Percentiles rank a stretch among this genome's conserved stretches.
These are phyloP conservation scores for Aspergillus leporis DNA, from an alignment of 495 filamentous ascomycete species.

Conservation along the genomic window DNA sequence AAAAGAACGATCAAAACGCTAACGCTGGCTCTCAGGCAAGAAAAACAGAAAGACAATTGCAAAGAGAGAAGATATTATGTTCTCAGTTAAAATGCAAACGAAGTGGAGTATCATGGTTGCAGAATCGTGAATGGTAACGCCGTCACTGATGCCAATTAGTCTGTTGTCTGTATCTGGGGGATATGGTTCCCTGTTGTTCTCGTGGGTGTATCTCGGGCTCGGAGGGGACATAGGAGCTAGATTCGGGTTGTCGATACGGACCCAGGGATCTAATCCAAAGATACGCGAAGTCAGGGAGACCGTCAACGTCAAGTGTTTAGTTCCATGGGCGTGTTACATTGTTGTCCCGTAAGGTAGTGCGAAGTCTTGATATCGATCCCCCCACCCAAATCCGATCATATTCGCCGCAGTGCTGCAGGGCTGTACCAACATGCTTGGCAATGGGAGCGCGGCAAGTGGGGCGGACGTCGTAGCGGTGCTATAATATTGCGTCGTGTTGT, in stretches of 20 bases:
- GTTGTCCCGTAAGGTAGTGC: conserved; percentile 59
- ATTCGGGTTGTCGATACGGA: conserved; percentile 19
- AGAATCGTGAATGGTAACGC: conserved; percentile 47
- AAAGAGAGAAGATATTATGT: conserved; percentile 33
- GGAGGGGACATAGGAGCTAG: conserved; percentile 15
- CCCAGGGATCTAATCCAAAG: conserved; percentile 28
- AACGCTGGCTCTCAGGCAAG: conserved; percentile 35
- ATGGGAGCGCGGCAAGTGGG: conserved; percentile 69
- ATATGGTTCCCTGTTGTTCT: conserved; percentile 32
- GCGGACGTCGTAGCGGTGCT: conserved; percentile 63
- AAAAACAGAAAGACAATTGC: conserved; percentile 22
- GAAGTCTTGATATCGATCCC: conserved; percentile 58
- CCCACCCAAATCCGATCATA: conserved; percentile 76
- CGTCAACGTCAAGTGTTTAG: conserved; percentile 28
- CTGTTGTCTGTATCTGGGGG: conserved; percentile 33
- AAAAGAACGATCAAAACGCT: conserved; percentile 27
- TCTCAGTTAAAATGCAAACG: conserved; percentile 38
- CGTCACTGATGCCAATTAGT: conserved; percentile 53
- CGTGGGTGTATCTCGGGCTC: conserved; percentile 26
- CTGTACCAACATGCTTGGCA: conserved; percentile 85
- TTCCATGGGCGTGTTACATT: conserved; percentile 45
- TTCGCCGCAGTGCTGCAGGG: conserved; percentile 73
- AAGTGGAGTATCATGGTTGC: conserved; percentile 53
- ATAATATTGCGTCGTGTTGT: conserved; percentile 66
- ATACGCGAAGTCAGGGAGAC: conserved; percentile 30